phyloP scores from a whole-genome alignment of 2,329 filamentous ascomycete genomes.

The Trichophyton verrucosum region DNA sequence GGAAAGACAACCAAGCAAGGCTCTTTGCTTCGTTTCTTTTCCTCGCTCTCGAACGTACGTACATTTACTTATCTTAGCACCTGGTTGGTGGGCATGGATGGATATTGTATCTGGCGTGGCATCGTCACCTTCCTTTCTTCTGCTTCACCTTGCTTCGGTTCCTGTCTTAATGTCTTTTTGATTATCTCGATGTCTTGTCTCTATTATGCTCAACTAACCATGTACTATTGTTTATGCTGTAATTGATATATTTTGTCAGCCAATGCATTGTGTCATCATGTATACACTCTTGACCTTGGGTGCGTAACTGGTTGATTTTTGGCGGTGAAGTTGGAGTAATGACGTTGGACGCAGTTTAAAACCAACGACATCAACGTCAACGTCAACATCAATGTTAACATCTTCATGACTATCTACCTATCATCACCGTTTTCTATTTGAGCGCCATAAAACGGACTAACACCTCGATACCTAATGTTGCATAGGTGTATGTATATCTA shows the following conservation, averaged over 20 bases:
- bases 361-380: background rate
- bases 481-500: no score
- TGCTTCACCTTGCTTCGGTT: background rate
- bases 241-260: background rate
- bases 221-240: background rate
- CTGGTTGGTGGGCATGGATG: background rate
- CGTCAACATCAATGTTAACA: no score
- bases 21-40: constrained; percentile 55
- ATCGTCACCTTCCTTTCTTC: background rate
- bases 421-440: background rate
- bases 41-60: constrained; percentile 42
- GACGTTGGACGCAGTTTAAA: background rate
- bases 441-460: background rate
- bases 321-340: no score
- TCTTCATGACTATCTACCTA: no score
- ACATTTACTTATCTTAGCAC: background rate
- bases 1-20: constrained; percentile 37
- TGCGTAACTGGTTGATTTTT: no score
- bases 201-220: background rate
- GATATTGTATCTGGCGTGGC: background rate
- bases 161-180: background rate
- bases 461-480: no score
- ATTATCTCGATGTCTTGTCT: background rate
- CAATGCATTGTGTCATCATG: background rate
- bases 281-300: background rate